phyloP scores from a whole-genome alignment of 129 eudicot genomes.

The Escallonia rubra region DNA sequence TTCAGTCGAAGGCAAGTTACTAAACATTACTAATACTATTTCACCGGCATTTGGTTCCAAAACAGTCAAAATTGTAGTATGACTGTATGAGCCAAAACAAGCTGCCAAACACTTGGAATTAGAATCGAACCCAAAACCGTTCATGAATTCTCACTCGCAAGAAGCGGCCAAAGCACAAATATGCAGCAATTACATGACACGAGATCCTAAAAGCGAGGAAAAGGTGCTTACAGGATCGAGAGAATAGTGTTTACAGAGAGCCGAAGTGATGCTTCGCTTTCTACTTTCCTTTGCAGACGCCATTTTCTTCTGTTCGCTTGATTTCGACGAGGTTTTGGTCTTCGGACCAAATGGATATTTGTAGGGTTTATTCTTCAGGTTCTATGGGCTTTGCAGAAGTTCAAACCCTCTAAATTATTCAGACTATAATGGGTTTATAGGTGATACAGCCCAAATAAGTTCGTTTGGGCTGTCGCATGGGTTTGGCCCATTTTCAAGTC shows the following conservation, averaged over 20 bases:
- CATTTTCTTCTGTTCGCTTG: slow-evolving; percentile 17
- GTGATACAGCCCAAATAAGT: neutral
- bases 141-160: neutral
- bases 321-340: neutral
- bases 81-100: neutral
- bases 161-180: neutral
- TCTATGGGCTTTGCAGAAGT: neutral
- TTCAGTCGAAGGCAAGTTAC: slow-evolving; percentile 2
- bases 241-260: slow-evolving; percentile 55
- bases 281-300: slow-evolving; percentile 25
- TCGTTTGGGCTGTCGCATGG: neutral
- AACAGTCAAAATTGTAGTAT: neutral
- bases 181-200: neutral
- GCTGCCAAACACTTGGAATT: neutral
- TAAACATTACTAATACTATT: neutral
- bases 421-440: neutral
- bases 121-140: neutral
- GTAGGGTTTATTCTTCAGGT: neutral
- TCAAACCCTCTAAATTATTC: neutral
- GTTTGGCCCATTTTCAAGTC: no score
- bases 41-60: neutral
- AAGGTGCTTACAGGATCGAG: slow-evolving; percentile 55
- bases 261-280: slow-evolving; percentile 46
- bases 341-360: neutral
- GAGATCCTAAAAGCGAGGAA: neutral